Evolutionary conservation across 2,329 filamentous ascomycete genomes (phyloP), one percentile per base, ranked within the genome.

Genomic region (Zasmidium cellare): DNA sequence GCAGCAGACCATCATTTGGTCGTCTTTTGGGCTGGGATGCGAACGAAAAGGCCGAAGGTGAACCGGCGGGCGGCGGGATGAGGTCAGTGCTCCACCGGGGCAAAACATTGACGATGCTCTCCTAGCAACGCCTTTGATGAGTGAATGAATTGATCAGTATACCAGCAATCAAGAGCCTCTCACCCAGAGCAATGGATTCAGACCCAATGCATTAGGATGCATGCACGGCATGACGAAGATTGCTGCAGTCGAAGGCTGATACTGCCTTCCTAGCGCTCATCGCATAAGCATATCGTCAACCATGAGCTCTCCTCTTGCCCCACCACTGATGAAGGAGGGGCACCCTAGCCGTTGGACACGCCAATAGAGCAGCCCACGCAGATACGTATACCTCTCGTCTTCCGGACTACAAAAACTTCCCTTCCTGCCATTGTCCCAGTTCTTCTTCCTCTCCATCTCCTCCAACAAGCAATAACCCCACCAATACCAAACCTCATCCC

Each of bases 281-380:
- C 18, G 23, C 53, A 55, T 55, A 55, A 55, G 53, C 53, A 55
- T 19, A 45, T 45, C 19, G 44, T 23, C 24, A 55, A 22, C 52
- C 52, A 48, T 25, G 25, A 28, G 22, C 35, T n/a, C 16, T 41
- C 35, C 7, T 14, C 35, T 18, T 41, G 35, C 35, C 35, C 35
- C 35, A 41, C 35, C 35, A 41, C 35, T 41, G 35, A 38, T 38
- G 38, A 45, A 38, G 20, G n/a, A 35, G 23, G 41, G 31, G 35
- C 25, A 38, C 28, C 25, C 20, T 41, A 14, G 35, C 35, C 5
- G n/a, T 28, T 41, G 19, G 49, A 28, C 19, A 38, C 25, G 49
- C 38, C 50, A 44, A 45, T 45, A 49, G 19, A 49, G 22, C 14
- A 24, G 46, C 5, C 46, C 23, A 23, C n/a, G 46, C 46, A 49